Conservation (phyloP, 2,329 filamentous ascomycete species). For the Chaetomiaceae sp. region DNA sequence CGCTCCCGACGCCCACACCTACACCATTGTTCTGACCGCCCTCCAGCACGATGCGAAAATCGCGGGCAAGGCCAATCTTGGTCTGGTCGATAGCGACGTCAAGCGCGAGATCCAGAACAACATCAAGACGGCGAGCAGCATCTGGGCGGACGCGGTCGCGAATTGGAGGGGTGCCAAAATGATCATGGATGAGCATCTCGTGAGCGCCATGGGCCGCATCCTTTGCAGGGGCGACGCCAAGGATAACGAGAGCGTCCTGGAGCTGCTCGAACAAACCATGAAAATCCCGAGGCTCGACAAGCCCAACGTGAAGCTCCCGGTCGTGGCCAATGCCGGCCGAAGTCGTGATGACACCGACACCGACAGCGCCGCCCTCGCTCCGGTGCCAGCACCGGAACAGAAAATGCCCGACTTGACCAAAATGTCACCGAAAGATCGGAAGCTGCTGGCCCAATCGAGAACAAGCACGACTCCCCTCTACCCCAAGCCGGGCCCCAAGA, state of each 20-base stretch:
- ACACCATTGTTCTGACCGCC: conserved; percentile 76
- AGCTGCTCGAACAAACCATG: conserved; percentile 78
- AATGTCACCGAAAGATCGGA: conserved; percentile 2
- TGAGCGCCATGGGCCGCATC: conserved; percentile 74
- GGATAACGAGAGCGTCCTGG: conserved; percentile 68
- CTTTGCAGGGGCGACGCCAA: conserved; percentile 60
- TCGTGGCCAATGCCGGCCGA: background rate
- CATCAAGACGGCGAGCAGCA: conserved; percentile 61
- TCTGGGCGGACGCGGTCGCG: conserved; percentile 78
- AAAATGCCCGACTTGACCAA: background rate
- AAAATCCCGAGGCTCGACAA: conserved; percentile 56
- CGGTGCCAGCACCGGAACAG: background rate
- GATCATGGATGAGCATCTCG: conserved; percentile 70
- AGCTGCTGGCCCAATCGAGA: conserved; percentile 7
- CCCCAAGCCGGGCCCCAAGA: conserved; percentile 47
- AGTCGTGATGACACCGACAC: background rate
- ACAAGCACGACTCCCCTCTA: conserved; percentile 24
- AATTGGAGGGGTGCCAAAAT: conserved; percentile 70
- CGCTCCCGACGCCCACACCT: conserved; percentile 67
- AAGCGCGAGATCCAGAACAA: conserved; percentile 37
- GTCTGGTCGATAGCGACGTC: conserved; percentile 28
- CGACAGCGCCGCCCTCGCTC: background rate
- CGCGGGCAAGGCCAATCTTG: background rate
- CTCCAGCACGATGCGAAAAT: conserved; percentile 48
- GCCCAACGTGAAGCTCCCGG: conserved; percentile 24